A percentile compares a stretch with the other conserved stretches of the same genome.
These are phyloP conservation scores for Candida sanyiensis DNA, from an alignment of 805 yeast genomes.

Conservation along the genomic window DNA sequence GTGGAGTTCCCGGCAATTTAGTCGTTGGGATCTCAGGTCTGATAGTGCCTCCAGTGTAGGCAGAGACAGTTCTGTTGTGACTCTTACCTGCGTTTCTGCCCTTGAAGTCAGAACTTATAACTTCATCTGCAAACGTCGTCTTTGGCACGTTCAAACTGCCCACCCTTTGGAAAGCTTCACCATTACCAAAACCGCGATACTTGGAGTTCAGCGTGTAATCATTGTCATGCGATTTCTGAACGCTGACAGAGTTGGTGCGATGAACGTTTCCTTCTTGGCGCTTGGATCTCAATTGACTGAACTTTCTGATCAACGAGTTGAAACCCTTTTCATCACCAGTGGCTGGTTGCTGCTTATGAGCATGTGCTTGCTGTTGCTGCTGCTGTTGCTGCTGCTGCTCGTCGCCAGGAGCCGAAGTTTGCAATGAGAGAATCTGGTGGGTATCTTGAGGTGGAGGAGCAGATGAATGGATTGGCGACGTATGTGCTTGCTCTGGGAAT, in stretches of 20 bases:
- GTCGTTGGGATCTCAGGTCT: conserved; percentile 8
- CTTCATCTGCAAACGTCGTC: conserved; percentile 15
- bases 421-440: conserved; percentile 39
- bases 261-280: conserved; percentile 6
- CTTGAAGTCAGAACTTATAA: neutral
- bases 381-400: conserved; percentile 32
- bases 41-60: conserved; percentile 16
- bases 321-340: conserved; percentile 27
- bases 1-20: conserved; percentile 10
- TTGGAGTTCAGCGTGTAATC: conserved; percentile 3
- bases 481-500: conserved; percentile 46
- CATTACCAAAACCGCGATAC: conserved; percentile 9
- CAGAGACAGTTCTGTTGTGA: conserved; percentile 27
- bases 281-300: conserved; percentile 25
- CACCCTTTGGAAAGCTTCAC: conserved; percentile 21
- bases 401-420: conserved; percentile 34
- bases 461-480: conserved; percentile 42
- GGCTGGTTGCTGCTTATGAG: conserved; percentile 29
- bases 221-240: neutral
- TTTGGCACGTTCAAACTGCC: conserved; percentile 22
- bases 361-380: no score
- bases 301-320: conserved; percentile 26
- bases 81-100: conserved; percentile 8
- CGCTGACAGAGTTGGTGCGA: conserved; percentile 10
- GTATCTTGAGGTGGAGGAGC: conserved; percentile 34